A percentile compares a stretch with the other conserved stretches of the same genome.
Evolutionary conservation across 108 stramenopile species (phyloP).

Genomic region (Nannochloropsis salina): DNA sequence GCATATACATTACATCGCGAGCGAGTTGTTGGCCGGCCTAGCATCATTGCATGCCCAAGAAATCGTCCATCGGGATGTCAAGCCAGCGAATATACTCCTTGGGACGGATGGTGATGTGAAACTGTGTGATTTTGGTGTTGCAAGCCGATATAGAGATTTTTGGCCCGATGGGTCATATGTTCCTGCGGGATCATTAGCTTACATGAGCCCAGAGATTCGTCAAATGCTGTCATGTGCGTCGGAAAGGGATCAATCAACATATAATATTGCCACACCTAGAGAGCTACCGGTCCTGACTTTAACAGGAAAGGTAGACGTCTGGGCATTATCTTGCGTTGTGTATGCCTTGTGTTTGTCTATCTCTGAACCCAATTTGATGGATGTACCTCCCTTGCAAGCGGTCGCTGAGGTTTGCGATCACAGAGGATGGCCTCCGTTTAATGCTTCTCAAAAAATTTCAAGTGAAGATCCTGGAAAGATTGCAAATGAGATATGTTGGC

Average conservation of each 20-base stretch:
- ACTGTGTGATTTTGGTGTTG: constrained; percentile 49
- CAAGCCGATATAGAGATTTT: background rate
- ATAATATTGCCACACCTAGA: no score
- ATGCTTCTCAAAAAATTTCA: background rate
- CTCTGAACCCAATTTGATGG: background rate
- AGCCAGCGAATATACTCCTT: constrained; percentile 54
- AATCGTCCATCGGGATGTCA: constrained; percentile 58
- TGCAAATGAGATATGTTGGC: background rate
- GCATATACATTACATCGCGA: background rate
- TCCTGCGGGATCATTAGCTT: background rate
- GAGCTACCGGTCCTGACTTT: background rate
- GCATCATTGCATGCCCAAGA: constrained; percentile 42
- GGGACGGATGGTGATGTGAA: constrained; percentile 36
- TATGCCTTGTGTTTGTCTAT: background rate
- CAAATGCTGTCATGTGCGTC: background rate
- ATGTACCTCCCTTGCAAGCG: background rate
- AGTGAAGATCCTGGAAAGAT: background rate
- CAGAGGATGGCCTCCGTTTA: background rate
- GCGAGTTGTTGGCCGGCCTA: background rate
- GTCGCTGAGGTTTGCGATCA: constrained; percentile 1
- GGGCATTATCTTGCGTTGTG: background rate
- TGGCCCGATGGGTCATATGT: background rate
- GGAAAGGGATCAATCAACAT: background rate
- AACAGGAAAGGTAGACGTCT: background rate
- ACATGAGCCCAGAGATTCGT: constrained; percentile 19